These are phyloP conservation scores for Pichia sp. DNA, from an alignment of 1,139 yeast species.

Conservation along the genomic window DNA sequence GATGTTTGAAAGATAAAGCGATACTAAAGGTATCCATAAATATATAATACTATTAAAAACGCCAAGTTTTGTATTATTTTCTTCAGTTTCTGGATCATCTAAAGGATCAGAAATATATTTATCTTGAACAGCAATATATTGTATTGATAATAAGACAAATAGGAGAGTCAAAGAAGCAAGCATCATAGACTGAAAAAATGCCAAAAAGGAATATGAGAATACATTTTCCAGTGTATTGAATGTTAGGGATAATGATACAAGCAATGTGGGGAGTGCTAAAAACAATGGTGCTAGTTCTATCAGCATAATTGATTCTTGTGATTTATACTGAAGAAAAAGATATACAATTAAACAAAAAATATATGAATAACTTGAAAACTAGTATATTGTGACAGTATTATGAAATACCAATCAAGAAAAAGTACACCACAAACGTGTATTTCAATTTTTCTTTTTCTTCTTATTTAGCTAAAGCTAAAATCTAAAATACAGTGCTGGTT, in stretches of 20 bases:
- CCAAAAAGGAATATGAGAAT: not conserved
- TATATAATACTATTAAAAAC: slow-evolving; percentile 1
- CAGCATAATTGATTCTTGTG: not conserved
- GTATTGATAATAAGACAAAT: slow-evolving; percentile 11
- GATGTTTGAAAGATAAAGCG: slow-evolving; percentile 18
- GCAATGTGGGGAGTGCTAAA: slow-evolving; percentile 29
- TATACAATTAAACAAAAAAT: no score
- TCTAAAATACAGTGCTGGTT: no score
- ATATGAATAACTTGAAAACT: no score
- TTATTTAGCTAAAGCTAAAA: no score
- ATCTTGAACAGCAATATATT: not conserved
- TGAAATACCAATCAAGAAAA: no score
- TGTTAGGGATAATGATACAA: slow-evolving; percentile 26
- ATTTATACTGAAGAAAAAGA: no score
- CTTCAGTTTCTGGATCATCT: not conserved
- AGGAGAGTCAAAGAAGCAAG: slow-evolving; percentile 22
- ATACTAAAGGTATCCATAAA: slow-evolving; percentile 16
- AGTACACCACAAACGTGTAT: no score
- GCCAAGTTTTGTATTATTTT: not conserved
- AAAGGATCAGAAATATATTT: not conserved
- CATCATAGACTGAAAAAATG: slow-evolving; percentile 20
- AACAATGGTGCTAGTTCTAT: slow-evolving; percentile 28
- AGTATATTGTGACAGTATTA: no score
- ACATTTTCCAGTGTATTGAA: slow-evolving; percentile 1
- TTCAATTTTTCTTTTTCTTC: no score